Percentiles rank a stretch among this genome's conserved stretches.
These are phyloP conservation scores for Pichia sp. DNA, from an alignment of 1,139 yeast species.

Conservation along the genomic window DNA sequence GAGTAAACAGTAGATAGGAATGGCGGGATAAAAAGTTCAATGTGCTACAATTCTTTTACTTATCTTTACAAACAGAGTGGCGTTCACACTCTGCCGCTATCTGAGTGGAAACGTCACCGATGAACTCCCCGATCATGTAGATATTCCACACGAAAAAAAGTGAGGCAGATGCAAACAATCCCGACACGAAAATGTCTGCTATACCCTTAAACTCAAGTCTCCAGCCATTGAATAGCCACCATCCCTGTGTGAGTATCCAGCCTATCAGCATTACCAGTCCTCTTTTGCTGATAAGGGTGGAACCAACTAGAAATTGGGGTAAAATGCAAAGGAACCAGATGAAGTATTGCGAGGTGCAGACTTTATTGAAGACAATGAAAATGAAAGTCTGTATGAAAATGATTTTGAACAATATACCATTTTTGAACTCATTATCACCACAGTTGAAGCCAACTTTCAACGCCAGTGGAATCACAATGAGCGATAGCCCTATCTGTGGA, in stretches of 20 bases:
- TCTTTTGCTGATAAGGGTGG: constrained; percentile 25
- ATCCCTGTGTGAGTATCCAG: constrained; percentile 69
- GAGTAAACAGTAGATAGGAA: too few species aligned
- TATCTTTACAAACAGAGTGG: too few species aligned
- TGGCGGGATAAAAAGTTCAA: too few species aligned
- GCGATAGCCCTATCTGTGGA: constrained; percentile 69
- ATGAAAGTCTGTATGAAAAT: constrained; percentile 85
- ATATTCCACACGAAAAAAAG: constrained; percentile 64
- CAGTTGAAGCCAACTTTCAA: constrained; percentile 32
- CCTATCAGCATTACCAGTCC: constrained; percentile 22
- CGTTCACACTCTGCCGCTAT: too few species aligned
- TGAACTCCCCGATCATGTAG: constrained; percentile 52
- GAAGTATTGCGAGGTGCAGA: constrained; percentile 89
- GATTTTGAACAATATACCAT: constrained; percentile 40
- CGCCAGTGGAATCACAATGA: constrained; percentile 51
- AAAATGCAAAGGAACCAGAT: constrained; percentile 85
- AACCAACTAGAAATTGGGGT: constrained; percentile 59
- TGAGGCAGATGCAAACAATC: constrained; percentile 50
- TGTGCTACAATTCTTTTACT: too few species aligned
- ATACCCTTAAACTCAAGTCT: constrained; percentile 73
- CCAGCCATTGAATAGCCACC: constrained; percentile 79
- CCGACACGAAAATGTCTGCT: constrained; percentile 54
- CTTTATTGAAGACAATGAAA: constrained; percentile 88
- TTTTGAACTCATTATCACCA: constrained; percentile 9
- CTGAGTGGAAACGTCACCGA: constrained; percentile 32